These are phyloP conservation scores for Ceratobasidium sp. DNA, from an alignment of 1,284 basidiomycete genomes.

Conservation along the genomic window DNA sequence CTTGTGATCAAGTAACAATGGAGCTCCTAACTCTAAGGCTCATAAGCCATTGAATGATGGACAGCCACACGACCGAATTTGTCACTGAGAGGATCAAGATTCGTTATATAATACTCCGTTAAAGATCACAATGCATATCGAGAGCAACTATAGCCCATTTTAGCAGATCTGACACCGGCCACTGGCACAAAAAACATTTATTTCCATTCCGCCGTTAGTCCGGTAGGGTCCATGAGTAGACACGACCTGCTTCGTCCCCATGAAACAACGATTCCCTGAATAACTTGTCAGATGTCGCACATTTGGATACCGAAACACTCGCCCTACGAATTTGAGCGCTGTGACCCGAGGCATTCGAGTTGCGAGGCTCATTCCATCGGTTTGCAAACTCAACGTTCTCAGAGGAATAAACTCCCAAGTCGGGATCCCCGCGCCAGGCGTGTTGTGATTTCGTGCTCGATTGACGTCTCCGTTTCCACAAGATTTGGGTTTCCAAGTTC, in stretches of 20 bases:
- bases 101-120: too few species aligned
- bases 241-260: constrained; percentile 39
- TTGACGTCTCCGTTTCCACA: neutral
- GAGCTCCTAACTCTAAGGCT: too few species aligned
- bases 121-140: too few species aligned
- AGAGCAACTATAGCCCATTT: too few species aligned
- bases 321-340: constrained; percentile 74
- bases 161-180: too few species aligned
- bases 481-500: constrained; percentile 69
- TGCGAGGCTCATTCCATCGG: constrained; percentile 47
- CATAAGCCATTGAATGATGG: too few species aligned
- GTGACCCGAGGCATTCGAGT: constrained; percentile 60
- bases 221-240: constrained; percentile 39
- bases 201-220: too few species aligned
- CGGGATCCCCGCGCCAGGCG: constrained; percentile 62
- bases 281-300: neutral
- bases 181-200: too few species aligned
- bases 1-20: too few species aligned
- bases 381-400: constrained; percentile 62
- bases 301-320: constrained; percentile 22
- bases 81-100: too few species aligned
- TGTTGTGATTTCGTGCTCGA: constrained; percentile 63
- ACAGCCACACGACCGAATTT: too few species aligned
- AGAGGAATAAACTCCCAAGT: constrained; percentile 75
- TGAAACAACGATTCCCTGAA: constrained; percentile 39